Percentiles rank a stretch among this genome's conserved stretches.
phyloP scores from a whole-genome alignment of 176 grass and related monocot species.

The Cenchrus americanus region DNA sequence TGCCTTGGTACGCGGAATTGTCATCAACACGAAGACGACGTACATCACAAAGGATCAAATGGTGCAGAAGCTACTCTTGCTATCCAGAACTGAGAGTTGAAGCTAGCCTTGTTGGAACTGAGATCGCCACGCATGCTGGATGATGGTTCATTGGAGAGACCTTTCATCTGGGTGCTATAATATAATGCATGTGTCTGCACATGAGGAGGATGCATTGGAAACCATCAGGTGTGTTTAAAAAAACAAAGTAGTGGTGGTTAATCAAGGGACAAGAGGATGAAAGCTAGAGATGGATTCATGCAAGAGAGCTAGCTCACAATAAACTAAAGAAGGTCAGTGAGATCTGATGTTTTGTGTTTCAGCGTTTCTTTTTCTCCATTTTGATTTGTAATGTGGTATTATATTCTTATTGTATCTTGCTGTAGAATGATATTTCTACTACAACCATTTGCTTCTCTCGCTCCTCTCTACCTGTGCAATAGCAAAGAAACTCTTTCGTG shows the following conservation, averaged over 20 bases:
- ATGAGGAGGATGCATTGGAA: conserved; percentile 13
- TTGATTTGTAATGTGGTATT: conserved; percentile 60
- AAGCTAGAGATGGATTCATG: conserved; percentile 31
- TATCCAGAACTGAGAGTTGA: conserved; percentile 17
- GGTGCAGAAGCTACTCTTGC: conserved; percentile 19
- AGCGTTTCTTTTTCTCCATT: conserved; percentile 30
- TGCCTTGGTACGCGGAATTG: background rate
- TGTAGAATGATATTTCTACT: conserved; percentile 54
- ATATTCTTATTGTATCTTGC: conserved; percentile 46
- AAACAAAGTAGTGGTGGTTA: background rate
- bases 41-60: conserved; percentile 25
- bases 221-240: background rate
- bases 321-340: conserved; percentile 60
- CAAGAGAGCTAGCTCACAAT: conserved; percentile 47
- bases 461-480: conserved; percentile 36
- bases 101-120: background rate
- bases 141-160: conserved; percentile 29
- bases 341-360: conserved; percentile 61
- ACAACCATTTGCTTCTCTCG: conserved; percentile 22
- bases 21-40: conserved; percentile 11
- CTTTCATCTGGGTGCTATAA: conserved; percentile 31
- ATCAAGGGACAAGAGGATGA: background rate
- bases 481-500: conserved; percentile 7
- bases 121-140: conserved; percentile 22
- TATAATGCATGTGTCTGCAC: conserved; percentile 40